phyloP scores from a whole-genome alignment of 345 rosid species.

The Salix exigua region DNA sequence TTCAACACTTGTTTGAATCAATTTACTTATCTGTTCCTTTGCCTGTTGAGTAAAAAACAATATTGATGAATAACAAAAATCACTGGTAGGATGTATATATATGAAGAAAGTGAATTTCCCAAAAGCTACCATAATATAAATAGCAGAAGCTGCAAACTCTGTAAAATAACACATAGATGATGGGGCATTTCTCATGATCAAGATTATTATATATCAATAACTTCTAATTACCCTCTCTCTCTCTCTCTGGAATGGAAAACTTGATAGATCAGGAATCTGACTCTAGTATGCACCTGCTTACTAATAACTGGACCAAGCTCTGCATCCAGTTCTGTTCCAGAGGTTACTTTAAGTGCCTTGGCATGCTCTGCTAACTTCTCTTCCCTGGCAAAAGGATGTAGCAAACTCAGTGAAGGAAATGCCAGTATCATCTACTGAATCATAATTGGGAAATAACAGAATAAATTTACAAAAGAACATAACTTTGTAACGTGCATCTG shows the following conservation, averaged over 20 bases:
- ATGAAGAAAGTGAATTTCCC: not conserved
- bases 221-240: not conserved
- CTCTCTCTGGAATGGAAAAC: not conserved
- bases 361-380: slow-evolving; percentile 48
- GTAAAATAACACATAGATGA: not conserved
- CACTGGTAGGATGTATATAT: not conserved
- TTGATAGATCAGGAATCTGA: not conserved
- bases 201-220: not conserved
- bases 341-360: slow-evolving; percentile 45
- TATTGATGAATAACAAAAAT: not conserved
- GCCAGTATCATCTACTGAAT: not conserved
- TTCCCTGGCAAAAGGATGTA: slow-evolving; percentile 43
- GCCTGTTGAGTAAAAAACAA: slow-evolving; percentile 31
- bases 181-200: not conserved
- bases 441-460: not conserved
- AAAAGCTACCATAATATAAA: not conserved
- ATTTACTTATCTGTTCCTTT: slow-evolving; percentile 39
- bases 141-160: slow-evolving; percentile 9
- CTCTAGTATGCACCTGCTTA: slow-evolving; percentile 43
- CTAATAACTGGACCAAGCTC: slow-evolving; percentile 65
- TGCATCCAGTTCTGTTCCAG: slow-evolving; percentile 53
- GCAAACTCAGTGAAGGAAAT: not conserved
- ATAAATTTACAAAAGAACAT: not conserved
- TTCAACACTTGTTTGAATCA: slow-evolving; percentile 46
- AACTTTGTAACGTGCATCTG: not conserved